Evolutionary conservation across 192 early-diverging fungal species (phyloP).

Genomic region (Coemansia aciculifera): DNA sequence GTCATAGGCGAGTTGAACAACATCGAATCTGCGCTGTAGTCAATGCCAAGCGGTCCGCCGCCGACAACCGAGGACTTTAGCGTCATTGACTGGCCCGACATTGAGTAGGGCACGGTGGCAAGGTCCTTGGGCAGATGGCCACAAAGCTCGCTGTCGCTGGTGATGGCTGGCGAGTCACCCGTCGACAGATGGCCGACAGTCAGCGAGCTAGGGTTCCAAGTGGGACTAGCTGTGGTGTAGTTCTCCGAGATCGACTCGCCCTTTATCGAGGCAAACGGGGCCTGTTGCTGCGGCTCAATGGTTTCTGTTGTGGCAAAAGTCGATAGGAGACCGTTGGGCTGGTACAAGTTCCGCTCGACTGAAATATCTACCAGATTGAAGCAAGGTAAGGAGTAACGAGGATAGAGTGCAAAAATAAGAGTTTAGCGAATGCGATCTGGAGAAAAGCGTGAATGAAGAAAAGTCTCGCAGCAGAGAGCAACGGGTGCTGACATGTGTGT

Average conservation of each 20-base stretch:
- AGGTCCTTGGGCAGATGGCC: constrained; percentile 7
- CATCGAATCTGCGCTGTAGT: constrained; percentile 8
- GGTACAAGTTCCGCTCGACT: not conserved
- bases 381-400: not conserved
- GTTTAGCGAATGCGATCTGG: not conserved
- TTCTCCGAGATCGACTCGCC: not conserved
- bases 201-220: constrained; percentile 2
- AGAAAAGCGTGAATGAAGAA: not conserved
- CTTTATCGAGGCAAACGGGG: constrained; percentile 3
- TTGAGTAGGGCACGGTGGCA: constrained; percentile 19
- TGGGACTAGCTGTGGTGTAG: not conserved
- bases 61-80: constrained; percentile 19
- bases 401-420: not conserved
- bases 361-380: not conserved
- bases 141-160: not conserved
- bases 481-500: not conserved
- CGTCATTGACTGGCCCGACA: constrained; percentile 25
- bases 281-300: not conserved
- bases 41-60: constrained; percentile 17
- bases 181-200: not conserved
- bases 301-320: not conserved
- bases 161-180: not conserved
- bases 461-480: not conserved
- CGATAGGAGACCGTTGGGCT: not conserved
- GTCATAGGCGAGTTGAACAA: constrained; percentile 14